Base-by-base conservation (phyloP, 495 filamentous ascomycete species). In the Xylaria grammica region DNA sequence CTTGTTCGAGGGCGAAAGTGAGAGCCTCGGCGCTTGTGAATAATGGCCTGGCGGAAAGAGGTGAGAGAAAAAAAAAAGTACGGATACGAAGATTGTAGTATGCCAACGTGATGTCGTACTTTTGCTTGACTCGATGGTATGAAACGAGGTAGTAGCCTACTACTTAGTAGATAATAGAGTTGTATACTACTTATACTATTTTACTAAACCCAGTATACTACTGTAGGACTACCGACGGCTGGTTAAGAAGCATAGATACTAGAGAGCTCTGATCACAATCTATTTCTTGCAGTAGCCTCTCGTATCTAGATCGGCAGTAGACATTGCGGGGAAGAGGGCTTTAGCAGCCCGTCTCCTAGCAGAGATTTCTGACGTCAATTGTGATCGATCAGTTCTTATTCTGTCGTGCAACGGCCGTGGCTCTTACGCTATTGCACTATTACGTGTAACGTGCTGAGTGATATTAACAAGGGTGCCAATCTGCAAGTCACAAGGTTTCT, bases 351-450 rank as follows among this genome's bases (percentile, higher is more conserved):
- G 34, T 55, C 20, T 38, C 54, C 36, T 45, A 29, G 38, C 38
- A 57, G 27, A 59, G 38, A 45, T 58, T 48, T 34, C 27, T 59
- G 56, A 59, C 56, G 42, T 59, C 56, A 48, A 48, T 48, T 32
- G 36, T n/a, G n/a, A n/a, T n/a, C n/a, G 40, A 42, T 42, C 40
- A 15, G 40, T 17, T 9, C 40, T 42, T 15, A 17, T 42, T 42
- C 7, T 42, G 40, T 17, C 17, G 40, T 42, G 17, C 32, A 6
- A 42, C 40, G 3, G 40, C 15, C 8, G 17, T 3, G 6, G 40
- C 32, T 36, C 5, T 36, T 36, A 36, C 32, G 4, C 4, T 36
- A 11, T 36, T 5, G 5, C 11, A 36, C n/a, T 49, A 30, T 3
- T 42, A 55, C 22, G 34, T 40, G 34, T 22, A 26, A 55, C 52